Evolutionary conservation across 164 flowering plant genomes (phyloP).

Genomic region (Tetrastigma voinierianum): DNA sequence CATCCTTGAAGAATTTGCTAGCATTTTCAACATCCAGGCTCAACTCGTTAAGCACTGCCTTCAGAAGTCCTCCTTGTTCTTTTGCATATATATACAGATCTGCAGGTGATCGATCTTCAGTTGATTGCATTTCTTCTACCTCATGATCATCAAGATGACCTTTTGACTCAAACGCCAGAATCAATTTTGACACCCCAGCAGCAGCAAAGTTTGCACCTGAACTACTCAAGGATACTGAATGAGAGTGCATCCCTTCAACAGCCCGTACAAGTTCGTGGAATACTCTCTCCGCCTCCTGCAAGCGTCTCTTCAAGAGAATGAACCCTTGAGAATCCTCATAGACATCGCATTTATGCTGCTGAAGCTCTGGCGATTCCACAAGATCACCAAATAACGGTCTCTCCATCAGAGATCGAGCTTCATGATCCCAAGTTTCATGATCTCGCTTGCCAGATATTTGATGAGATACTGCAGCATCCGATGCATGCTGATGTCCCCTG

Average conservation of each 20-base stretch:
- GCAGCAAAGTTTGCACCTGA: constrained; percentile 38
- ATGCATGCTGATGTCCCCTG: constrained; percentile 9
- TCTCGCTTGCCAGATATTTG: constrained; percentile 7
- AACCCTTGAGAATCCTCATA: constrained; percentile 40
- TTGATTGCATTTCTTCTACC: constrained; percentile 25
- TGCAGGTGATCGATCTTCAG: constrained; percentile 27
- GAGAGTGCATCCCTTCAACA: constrained; percentile 53
- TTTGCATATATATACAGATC: constrained; percentile 41
- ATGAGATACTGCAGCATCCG: constrained; percentile 16
- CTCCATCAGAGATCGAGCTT: constrained; percentile 11
- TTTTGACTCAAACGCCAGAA: constrained; percentile 87
- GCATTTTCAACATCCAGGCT: constrained; percentile 41
- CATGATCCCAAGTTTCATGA: constrained; percentile 19
- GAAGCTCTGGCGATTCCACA: constrained; percentile 14
- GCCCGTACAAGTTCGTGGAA: constrained; percentile 67
- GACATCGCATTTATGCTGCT: constrained; percentile 24
- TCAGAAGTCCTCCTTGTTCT: constrained; percentile 41
- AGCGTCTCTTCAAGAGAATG: constrained; percentile 30
- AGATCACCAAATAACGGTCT: constrained; percentile 15
- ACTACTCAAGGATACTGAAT: constrained; percentile 39
- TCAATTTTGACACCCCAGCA: constrained; percentile 67
- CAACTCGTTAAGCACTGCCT: constrained; percentile 45
- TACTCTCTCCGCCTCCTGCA: constrained; percentile 52
- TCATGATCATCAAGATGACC: constrained; percentile 53
- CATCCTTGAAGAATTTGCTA: constrained; percentile 29